Conservation (phyloP, 495 filamentous ascomycete species). For the Choiromyces venosus region DNA sequence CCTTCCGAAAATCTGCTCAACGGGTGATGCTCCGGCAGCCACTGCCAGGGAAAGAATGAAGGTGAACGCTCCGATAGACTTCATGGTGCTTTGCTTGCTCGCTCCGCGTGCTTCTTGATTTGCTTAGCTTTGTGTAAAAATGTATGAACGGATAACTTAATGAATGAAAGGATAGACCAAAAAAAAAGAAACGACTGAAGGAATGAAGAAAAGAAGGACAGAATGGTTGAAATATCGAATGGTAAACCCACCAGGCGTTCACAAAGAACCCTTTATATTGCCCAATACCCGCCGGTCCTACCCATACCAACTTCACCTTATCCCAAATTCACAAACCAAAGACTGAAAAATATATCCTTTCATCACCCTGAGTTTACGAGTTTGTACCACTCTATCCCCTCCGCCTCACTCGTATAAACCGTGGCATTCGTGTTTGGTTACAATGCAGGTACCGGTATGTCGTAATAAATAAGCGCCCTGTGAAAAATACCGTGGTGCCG, state of each 20-base stretch:
- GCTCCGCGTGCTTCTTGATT: not conserved
- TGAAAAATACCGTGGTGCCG: not conserved
- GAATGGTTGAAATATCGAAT: not conserved
- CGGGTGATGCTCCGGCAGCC: not conserved
- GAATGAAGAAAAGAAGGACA: not conserved
- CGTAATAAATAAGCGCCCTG: not conserved
- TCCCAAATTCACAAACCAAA: not conserved
- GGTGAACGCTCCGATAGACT: not conserved
- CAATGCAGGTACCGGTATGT: not conserved
- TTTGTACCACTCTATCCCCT: not conserved
- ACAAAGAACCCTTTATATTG: not conserved
- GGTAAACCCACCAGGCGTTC: not conserved
- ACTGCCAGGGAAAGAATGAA: not conserved
- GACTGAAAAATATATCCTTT: not conserved
- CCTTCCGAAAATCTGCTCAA: constrained; percentile 7
- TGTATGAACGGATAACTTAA: not conserved
- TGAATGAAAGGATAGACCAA: too few relatives aligned
- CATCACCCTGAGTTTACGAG: too few relatives aligned
- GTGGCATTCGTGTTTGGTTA: not conserved
- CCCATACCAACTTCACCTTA: not conserved
- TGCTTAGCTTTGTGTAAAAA: not conserved
- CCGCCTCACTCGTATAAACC: not conserved
- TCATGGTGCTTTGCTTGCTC: not conserved
- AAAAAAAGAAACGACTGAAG: not conserved
- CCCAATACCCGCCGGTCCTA: not conserved